Percentiles rank a stretch among this genome's conserved stretches.
phyloP scores from a whole-genome alignment of 2,329 filamentous ascomycete species.

The Dothideomycetes sp. region DNA sequence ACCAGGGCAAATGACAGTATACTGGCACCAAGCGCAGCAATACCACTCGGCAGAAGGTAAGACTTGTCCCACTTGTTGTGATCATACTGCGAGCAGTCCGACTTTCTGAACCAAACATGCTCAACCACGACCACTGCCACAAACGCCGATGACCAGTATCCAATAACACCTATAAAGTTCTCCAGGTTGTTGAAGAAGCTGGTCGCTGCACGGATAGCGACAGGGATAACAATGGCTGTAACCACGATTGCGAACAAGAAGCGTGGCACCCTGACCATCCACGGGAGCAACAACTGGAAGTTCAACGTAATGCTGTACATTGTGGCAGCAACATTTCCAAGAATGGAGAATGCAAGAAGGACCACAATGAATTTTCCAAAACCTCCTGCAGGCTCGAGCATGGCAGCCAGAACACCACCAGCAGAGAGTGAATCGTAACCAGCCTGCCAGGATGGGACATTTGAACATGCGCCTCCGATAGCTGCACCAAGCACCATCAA shows the following conservation, averaged over 20 bases:
- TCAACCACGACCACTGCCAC: constrained; percentile 34
- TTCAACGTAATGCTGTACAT: constrained; percentile 39
- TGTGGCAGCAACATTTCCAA: constrained; percentile 38
- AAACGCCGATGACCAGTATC: constrained; percentile 39
- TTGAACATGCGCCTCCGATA: constrained; percentile 30
- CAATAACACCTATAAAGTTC: constrained; percentile 39
- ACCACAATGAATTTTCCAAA: constrained; percentile 38
- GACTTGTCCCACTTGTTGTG: constrained; percentile 33
- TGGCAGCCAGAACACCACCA: constrained; percentile 32
- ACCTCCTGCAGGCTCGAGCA: constrained; percentile 31
- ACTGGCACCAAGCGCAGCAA: constrained; percentile 27
- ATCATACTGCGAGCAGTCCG: constrained; percentile 29
- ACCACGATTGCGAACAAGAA: constrained; percentile 35
- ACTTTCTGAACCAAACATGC: constrained; percentile 32
- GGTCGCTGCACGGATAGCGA: constrained; percentile 35
- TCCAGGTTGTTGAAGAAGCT: constrained; percentile 36
- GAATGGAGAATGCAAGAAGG: constrained; percentile 33
- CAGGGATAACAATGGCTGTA: constrained; percentile 34
- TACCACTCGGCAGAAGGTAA: constrained; percentile 31
- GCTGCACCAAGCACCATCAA: constrained; percentile 34
- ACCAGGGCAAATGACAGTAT: constrained; percentile 19
- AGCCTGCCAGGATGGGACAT: constrained; percentile 23
- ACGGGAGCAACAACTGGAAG: constrained; percentile 30
- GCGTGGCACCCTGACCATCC: constrained; percentile 28
- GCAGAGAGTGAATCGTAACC: constrained; percentile 30